Evolutionary conservation across 257 asterid genomes (phyloP).

Genomic region (Jasminum sambac): DNA sequence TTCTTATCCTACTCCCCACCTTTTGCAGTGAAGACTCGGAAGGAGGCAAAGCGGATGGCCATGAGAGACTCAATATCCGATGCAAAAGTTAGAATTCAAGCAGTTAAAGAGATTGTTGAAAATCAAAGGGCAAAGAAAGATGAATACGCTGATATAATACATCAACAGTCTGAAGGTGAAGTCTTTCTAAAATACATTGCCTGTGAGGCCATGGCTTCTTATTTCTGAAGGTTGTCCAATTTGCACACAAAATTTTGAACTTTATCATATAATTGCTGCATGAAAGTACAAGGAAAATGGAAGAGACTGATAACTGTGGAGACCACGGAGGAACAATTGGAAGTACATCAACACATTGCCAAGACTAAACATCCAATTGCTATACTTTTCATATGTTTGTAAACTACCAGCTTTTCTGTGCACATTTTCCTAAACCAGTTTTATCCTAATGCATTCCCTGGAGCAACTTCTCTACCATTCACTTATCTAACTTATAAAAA

Average conservation of each 20-base stretch:
- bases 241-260: neutral
- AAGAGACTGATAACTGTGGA: neutral
- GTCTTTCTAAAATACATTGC: constrained; percentile 17
- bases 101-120: constrained; percentile 56
- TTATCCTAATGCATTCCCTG: too few species aligned
- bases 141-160: constrained; percentile 69
- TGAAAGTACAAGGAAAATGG: constrained; percentile 2
- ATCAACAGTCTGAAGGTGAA: constrained; percentile 81
- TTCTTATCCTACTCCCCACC: constrained; percentile 9
- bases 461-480: too few species aligned
- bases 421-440: too few species aligned
- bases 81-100: constrained; percentile 56
- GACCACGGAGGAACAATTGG: neutral
- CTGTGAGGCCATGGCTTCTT: constrained; percentile 18
- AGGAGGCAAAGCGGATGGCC: constrained; percentile 73
- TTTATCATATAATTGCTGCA: constrained; percentile 14
- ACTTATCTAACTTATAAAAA: too few species aligned
- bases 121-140: constrained; percentile 67
- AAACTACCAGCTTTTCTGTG: too few species aligned
- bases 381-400: neutral
- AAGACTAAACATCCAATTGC: neutral
- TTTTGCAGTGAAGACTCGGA: constrained; percentile 59
- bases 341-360: constrained; percentile 14
- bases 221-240: constrained; percentile 1
- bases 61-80: constrained; percentile 58